Evolutionary conservation across 768 basidiomycete species (phyloP).

Genomic region (Phanerodontia chrysosporium): DNA sequence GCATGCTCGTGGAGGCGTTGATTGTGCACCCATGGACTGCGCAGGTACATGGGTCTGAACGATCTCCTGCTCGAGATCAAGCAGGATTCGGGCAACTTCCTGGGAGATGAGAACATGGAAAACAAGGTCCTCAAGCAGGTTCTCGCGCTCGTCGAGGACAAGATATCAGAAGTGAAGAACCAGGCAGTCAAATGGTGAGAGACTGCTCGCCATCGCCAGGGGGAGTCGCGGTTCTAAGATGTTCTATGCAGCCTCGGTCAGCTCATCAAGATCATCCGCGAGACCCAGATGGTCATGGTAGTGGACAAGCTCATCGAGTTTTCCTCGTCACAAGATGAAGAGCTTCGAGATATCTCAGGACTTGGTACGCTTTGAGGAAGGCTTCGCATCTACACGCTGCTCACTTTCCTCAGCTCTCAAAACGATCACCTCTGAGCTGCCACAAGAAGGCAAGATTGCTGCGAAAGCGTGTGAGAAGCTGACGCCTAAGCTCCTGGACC

Average conservation of each 20-base stretch:
- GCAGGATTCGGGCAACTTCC: constrained; percentile 68
- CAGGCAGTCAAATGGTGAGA: constrained; percentile 89
- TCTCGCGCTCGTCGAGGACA: constrained; percentile 83
- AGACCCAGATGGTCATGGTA: constrained; percentile 77
- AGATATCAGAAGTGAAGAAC: constrained; percentile 98
- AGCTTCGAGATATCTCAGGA: constrained; percentile 89
- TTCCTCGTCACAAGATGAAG: constrained; percentile 84
- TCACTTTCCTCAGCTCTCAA: constrained; percentile 64
- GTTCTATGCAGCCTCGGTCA: constrained; percentile 64
- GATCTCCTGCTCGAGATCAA: constrained; percentile 89
- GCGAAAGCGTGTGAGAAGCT: constrained; percentile 78
- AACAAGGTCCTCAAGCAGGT: constrained; percentile 82
- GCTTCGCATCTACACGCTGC: not conserved
- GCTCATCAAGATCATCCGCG: constrained; percentile 84
- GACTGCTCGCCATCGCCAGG: constrained; percentile 14
- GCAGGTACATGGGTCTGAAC: constrained; percentile 93
- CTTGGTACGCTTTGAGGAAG: constrained; percentile 53
- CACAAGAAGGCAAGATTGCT: constrained; percentile 76
- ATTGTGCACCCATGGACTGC: constrained; percentile 12
- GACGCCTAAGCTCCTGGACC: constrained; percentile 75
- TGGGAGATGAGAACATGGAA: constrained; percentile 84
- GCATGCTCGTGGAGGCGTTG: no score
- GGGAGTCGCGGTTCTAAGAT: not conserved
- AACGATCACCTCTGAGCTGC: constrained; percentile 89
- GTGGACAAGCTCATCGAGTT: constrained; percentile 88